phyloP scores from a whole-genome alignment of 225 moss, liverwort and hornwort species.

The Polytrichum formosum region DNA sequence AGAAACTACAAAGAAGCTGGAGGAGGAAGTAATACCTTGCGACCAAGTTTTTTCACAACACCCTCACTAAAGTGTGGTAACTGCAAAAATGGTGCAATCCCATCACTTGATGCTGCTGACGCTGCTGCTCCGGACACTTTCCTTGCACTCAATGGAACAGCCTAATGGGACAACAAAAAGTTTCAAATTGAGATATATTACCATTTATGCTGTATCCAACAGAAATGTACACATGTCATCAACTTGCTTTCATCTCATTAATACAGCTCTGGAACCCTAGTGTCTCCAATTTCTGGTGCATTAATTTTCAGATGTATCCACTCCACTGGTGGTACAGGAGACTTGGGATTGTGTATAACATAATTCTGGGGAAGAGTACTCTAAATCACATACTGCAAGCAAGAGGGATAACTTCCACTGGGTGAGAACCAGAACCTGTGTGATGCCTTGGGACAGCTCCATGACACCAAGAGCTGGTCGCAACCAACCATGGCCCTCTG shows the following conservation, averaged over 20 bases:
- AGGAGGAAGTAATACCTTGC: constrained; percentile 53
- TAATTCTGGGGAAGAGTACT: too few species aligned
- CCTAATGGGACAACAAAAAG: constrained; percentile 32
- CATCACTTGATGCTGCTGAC: constrained; percentile 56
- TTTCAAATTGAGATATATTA: background rate
- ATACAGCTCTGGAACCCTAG: too few species aligned
- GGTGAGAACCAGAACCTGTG: constrained; percentile 49
- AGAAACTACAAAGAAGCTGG: background rate
- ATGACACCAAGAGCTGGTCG: constrained; percentile 96
- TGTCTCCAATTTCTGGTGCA: too few species aligned
- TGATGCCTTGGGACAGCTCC: constrained; percentile 96
- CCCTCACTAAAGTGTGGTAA: constrained; percentile 87
- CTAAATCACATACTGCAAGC: too few species aligned
- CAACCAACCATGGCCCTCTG: constrained; percentile 93
- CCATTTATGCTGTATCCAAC: background rate
- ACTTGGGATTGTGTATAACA: too few species aligned
- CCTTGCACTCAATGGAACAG: constrained; percentile 94
- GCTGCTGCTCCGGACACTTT: constrained; percentile 73
- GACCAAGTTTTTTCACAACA: constrained; percentile 83
- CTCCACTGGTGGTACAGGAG: too few species aligned
- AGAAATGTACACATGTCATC: too few species aligned
- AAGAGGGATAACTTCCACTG: too few species aligned
- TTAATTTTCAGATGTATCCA: too few species aligned
- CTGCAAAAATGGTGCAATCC: constrained; percentile 88
- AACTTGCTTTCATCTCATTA: too few species aligned